Evolutionary conservation across 176 grass and related monocot genomes (phyloP), one percentile per base, ranked within the genome.

Genomic region (Oryza glaberrima): DNA sequence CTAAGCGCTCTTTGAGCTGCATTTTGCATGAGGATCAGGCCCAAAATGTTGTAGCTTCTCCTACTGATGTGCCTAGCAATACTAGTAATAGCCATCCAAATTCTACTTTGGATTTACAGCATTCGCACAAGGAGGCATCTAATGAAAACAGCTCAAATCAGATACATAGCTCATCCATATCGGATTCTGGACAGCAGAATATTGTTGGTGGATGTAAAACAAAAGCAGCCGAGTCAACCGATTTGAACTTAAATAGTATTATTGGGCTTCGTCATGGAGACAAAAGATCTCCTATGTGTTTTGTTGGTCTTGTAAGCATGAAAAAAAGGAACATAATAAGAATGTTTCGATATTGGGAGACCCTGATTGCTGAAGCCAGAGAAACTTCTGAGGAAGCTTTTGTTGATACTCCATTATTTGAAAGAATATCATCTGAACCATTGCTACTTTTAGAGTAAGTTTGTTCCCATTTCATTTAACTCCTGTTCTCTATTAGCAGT

Each of bases 371-470:
- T 91, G 77, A 95, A 90, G 43, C 72, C 45, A 73, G 23, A n/a
- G 28, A 80, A 20, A 51, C 56, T 81, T 72, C 77, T 60, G 40
- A 67, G 70, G 58, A 87, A 63, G 14, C 19, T 84, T 76, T 38
- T 58, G 15, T 70, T 84, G 76, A 89, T 71, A 46, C 35, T 90
- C 32, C 79, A 77, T 73, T 88, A 47, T 78, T 97, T 71, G 83
- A 85, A 85, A 82, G 84, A 88, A 67, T 94, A 89, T 86, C 87
- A 48, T 64, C 76, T 22, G 92, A 97, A 77, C 61, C 87, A 28
- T 81, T 88, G 66, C 84, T 97, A 83, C 38, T 77, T 86, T 72
- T 80, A 46, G 87, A 92, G 94, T 97, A 92, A 77, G 91, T 83
- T 64, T 89, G 49, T 35, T 78, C 72, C 45, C n/a, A 77, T 63